Evolutionary conservation across 805 yeast genomes (phyloP).

Genomic region (Zygosaccharomyces gambellarensis): DNA sequence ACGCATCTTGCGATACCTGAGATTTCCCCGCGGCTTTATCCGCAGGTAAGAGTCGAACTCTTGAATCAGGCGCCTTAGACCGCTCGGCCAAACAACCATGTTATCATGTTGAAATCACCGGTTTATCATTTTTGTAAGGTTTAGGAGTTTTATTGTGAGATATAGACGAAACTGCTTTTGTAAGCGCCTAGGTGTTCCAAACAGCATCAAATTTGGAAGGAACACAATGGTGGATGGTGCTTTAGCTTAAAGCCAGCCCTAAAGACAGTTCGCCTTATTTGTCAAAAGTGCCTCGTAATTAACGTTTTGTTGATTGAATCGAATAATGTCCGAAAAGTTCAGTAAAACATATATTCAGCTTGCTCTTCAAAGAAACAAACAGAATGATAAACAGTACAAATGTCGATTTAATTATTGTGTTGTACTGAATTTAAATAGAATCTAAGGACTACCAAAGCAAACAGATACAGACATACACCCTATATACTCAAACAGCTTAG

Average conservation of each 20-base stretch:
- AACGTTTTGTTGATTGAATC: neutral
- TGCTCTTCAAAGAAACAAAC: neutral
- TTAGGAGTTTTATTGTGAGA: no score
- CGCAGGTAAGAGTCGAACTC: conserved; percentile 24
- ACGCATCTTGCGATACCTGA: conserved; percentile 36
- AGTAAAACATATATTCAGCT: neutral
- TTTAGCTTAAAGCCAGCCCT: neutral
- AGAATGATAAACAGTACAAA: neutral
- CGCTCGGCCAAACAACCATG: conserved; percentile 38
- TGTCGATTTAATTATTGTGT: no score
- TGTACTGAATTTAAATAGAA: no score
- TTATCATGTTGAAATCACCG: no score
- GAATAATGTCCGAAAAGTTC: neutral
- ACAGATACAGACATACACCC: no score
- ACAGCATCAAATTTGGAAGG: no score
- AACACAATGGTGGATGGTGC: no score
- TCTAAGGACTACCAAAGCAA: no score
- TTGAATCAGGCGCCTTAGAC: conserved; percentile 37
- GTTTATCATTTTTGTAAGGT: no score
- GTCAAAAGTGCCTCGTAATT: neutral
- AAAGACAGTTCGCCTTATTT: neutral
- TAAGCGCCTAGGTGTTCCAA: no score
- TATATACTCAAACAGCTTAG: no score
- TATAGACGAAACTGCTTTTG: no score
- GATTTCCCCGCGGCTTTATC: conserved; percentile 21